Conservation (phyloP, 148 eudicot species). For the Rhododendron ferrugineum region DNA sequence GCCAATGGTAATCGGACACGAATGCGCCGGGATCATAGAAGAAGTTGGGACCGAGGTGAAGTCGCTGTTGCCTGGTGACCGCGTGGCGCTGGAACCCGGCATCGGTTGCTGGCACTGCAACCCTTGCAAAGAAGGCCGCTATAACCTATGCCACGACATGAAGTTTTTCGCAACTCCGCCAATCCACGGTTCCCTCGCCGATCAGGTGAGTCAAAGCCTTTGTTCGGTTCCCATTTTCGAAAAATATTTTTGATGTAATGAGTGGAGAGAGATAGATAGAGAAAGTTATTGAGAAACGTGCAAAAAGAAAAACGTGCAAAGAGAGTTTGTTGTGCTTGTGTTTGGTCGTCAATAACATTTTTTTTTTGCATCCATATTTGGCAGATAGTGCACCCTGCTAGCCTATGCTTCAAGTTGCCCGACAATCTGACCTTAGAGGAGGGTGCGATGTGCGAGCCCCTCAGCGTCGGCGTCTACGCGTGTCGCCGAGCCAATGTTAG, state of each 20-base stretch:
- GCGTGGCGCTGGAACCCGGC: constrained; percentile 84
- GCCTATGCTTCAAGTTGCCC: constrained; percentile 83
- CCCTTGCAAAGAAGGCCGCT: constrained; percentile 65
- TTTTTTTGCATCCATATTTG: neutral
- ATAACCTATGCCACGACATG: constrained; percentile 86
- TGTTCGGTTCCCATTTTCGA: too few species aligned
- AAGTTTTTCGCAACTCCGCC: constrained; percentile 93
- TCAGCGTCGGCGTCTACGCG: constrained; percentile 79
- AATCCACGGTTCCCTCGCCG: constrained; percentile 78
- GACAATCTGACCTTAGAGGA: constrained; percentile 75
- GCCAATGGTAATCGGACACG: constrained; percentile 89
- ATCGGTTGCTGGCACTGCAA: constrained; percentile 65
- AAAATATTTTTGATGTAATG: too few species aligned
- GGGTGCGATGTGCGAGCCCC: constrained; percentile 68
- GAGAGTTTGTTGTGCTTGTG: neutral
- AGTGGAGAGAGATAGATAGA: too few species aligned
- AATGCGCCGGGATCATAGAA: constrained; percentile 80
- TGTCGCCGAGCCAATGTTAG: constrained; percentile 73
- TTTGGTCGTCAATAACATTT: neutral
- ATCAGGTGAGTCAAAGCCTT: constrained; percentile 35
- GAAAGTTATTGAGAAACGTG: too few species aligned
- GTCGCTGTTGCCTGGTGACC: constrained; percentile 42
- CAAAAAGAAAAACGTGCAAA: too few species aligned
- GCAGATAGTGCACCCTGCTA: constrained; percentile 95
- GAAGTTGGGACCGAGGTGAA: constrained; percentile 81